Evolutionary conservation across 1,139 yeast genomes (phyloP).

Genomic region (Pichia sp.): DNA sequence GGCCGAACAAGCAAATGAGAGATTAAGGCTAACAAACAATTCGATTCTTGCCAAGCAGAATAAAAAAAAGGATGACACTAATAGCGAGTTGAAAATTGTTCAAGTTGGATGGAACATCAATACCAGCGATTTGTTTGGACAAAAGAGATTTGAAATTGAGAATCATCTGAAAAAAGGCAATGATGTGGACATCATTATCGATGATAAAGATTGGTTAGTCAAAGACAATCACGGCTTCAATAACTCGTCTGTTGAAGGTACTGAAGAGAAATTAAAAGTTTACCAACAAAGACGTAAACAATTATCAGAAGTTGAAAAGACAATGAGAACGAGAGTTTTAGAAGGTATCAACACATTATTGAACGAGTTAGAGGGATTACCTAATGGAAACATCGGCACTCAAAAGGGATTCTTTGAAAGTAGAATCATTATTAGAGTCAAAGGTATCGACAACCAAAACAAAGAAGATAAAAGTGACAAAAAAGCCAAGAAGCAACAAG

Average conservation of each 20-base stretch:
- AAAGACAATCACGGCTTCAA: conserved; percentile 9
- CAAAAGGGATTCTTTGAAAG: conserved; percentile 15
- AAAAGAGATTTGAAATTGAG: conserved; percentile 35
- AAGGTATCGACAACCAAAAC: conserved; percentile 7
- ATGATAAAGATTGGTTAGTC: conserved; percentile 20
- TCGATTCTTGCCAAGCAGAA: conserved; percentile 20
- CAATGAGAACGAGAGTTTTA: conserved; percentile 16
- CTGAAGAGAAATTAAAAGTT: conserved; percentile 3
- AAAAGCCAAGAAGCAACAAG: conserved; percentile 16
- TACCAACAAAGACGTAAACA: conserved; percentile 3
- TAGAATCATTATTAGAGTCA: conserved; percentile 15
- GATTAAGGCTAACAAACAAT: conserved; percentile 12
- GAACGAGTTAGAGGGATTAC: conserved; percentile 4
- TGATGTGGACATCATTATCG: conserved; percentile 31
- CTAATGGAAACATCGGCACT: conserved; percentile 1
- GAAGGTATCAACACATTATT: conserved; percentile 9
- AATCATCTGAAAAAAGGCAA: conserved; percentile 31
- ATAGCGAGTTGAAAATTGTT: conserved; percentile 26
- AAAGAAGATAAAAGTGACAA: conserved; percentile 14
- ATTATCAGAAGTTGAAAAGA: conserved; percentile 19
- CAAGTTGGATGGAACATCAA: conserved; percentile 39
- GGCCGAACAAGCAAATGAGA: conserved; percentile 17
- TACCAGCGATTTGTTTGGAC: conserved; percentile 32
- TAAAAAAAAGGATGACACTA: conserved; percentile 18
- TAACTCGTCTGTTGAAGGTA: background rate